Evolutionary conservation across 2,329 filamentous ascomycete genomes (phyloP), one percentile per base, ranked within the genome.

Genomic region (Trichoderma lentiforme): DNA sequence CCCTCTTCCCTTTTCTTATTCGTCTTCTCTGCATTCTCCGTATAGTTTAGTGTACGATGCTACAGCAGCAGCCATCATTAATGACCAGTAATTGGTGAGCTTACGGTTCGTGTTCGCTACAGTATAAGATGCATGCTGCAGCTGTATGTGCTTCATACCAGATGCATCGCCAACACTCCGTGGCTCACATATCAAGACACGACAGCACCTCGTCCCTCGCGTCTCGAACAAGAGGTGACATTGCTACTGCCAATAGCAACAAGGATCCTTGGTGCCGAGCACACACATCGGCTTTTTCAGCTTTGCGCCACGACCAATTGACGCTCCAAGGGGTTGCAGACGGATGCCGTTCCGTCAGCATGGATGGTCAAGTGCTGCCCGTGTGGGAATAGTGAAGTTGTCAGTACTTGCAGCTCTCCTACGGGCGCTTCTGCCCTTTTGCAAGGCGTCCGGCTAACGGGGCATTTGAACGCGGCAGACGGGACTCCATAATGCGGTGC

Each of bases 331-430:
- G 43, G 34, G 32, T 36, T 58, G 51, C 65, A 58, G 53, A 58
- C 65, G 65, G 53, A 58, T 30, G 34, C 24, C 24, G 53, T 68
- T 68, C 65, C 65, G 53, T 28, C 36, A 47, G 53, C 65, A 68
- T 58, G 53, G 53, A 58, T 68, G 26, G 24, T 11, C 47, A 56
- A 26, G 30, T 60, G 43, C 21, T n/a, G 32, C 21, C 36, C 61
- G 26, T 47, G 36, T 28, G 39, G 39, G 39, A 47, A 43, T 43
- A 43, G 61, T 63, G 21, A 26, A 63, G 18, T 21, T 43, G 61
- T 43, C 47, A 53, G 7, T 6, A 12, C 47, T 53, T 53, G 47
- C 47, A 24, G 47, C 47, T 39, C 47, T 51, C 47, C 47, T 53
- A 53, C 47, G 47, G 47, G 47, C 47, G 47, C 47, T 53, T 53